Evolutionary conservation across 2,329 filamentous ascomycete species (phyloP).

Genomic region (Mycosphaerella sp.): DNA sequence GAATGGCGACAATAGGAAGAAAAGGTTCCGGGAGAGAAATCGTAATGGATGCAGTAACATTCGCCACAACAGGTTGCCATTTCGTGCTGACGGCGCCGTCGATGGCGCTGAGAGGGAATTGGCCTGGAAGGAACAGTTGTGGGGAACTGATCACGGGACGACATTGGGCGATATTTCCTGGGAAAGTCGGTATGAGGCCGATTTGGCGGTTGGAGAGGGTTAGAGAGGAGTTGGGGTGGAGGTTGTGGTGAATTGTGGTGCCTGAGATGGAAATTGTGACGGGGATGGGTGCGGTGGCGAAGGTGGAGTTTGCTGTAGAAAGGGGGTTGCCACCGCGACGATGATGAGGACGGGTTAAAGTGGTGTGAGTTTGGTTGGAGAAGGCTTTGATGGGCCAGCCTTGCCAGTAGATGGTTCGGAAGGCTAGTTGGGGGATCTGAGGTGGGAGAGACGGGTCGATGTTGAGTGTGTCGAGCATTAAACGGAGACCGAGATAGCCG

Average conservation of each 20-base stretch:
- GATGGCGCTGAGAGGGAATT: slow-evolving; percentile 61
- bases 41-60: slow-evolving; percentile 49
- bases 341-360: slow-evolving; percentile 43
- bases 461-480: slow-evolving; percentile 54
- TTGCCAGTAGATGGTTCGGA: slow-evolving; percentile 60
- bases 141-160: slow-evolving; percentile 40
- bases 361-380: slow-evolving; percentile 60
- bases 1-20: slow-evolving; percentile 44
- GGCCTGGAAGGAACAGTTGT: slow-evolving; percentile 51
- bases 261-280: slow-evolving; percentile 44
- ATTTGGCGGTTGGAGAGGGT: slow-evolving; percentile 54
- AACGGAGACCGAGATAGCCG: slow-evolving; percentile 59
- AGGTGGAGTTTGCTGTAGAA: slow-evolving; percentile 49
- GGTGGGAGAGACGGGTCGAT: slow-evolving; percentile 60
- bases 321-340: slow-evolving; percentile 38
- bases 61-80: slow-evolving; percentile 55
- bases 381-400: slow-evolving; percentile 56
- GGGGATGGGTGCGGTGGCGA: slow-evolving; percentile 50
- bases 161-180: slow-evolving; percentile 61
- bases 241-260: slow-evolving; percentile 35
- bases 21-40: slow-evolving; percentile 44
- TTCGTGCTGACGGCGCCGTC: slow-evolving; percentile 61
- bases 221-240: slow-evolving; percentile 41
- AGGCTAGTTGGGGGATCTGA: slow-evolving; percentile 55
- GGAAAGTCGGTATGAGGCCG: slow-evolving; percentile 48